Evolutionary conservation across 2,329 filamentous ascomycete species (phyloP).

Genomic region (Amylocarpus encephaloides): DNA sequence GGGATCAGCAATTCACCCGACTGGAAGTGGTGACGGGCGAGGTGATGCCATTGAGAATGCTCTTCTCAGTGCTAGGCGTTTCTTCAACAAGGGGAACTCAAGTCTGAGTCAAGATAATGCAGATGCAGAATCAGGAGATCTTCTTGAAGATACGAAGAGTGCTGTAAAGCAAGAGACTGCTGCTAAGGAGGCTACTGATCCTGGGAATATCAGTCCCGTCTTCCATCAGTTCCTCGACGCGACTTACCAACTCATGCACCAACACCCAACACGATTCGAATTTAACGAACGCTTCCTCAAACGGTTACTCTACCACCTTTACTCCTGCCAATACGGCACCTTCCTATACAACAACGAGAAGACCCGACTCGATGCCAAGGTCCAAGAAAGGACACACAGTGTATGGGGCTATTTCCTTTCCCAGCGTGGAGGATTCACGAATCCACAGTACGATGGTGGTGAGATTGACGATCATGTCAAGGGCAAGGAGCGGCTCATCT

Average conservation of each 20-base stretch:
- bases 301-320: slow-evolving; percentile 84
- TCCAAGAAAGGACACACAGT: slow-evolving; percentile 67
- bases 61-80: slow-evolving; percentile 75
- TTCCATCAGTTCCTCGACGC: slow-evolving; percentile 98
- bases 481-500: slow-evolving; percentile 75
- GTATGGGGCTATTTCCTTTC: slow-evolving; percentile 96
- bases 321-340: slow-evolving; percentile 94
- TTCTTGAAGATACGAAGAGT: slow-evolving; percentile 26
- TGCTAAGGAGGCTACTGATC: slow-evolving; percentile 65
- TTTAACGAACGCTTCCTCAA: slow-evolving; percentile 93
- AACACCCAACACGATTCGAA: slow-evolving; percentile 84
- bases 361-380: slow-evolving; percentile 65
- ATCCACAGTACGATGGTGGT: slow-evolving; percentile 67
- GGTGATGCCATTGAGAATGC: slow-evolving; percentile 81
- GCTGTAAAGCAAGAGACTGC: slow-evolving; percentile 35
- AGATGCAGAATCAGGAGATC: slow-evolving; percentile 45
- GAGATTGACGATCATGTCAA: slow-evolving; percentile 70
- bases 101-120: slow-evolving; percentile 49
- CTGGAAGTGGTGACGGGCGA: slow-evolving; percentile 42
- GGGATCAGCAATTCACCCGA: slow-evolving; percentile 55
- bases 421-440: slow-evolving; percentile 73
- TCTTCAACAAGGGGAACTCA: slow-evolving; percentile 77
- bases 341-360: slow-evolving; percentile 95
- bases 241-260: slow-evolving; percentile 81
- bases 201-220: slow-evolving; percentile 90